These are phyloP conservation scores for Calycina marina DNA, from an alignment of 2,329 filamentous ascomycete species.

Conservation along the genomic window DNA sequence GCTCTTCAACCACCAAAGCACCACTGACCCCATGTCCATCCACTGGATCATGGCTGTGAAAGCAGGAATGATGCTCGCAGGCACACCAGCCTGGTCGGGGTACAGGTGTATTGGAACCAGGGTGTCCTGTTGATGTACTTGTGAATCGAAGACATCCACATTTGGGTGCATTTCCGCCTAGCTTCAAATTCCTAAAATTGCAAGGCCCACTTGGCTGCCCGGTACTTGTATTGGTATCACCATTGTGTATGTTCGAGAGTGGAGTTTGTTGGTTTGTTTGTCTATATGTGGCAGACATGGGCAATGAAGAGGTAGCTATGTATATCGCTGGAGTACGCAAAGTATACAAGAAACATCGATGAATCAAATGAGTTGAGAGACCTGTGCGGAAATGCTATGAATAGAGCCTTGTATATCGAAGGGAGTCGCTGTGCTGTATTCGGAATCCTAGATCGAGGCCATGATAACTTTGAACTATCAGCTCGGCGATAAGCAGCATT, in stretches of 20 bases:
- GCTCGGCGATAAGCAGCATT: too few relatives aligned
- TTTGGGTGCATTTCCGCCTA: conserved; percentile 26
- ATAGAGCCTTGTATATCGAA: too few relatives aligned
- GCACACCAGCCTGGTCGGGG: conserved; percentile 26
- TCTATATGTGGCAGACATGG: conserved; percentile 17
- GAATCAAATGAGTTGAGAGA: too few relatives aligned
- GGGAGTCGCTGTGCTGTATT: too few relatives aligned
- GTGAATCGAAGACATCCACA: conserved; percentile 41
- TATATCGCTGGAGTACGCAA: too few relatives aligned
- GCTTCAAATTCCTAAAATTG: conserved; percentile 33
- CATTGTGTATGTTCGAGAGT: conserved; percentile 14
- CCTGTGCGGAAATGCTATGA: too few relatives aligned
- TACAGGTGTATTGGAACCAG: conserved; percentile 1
- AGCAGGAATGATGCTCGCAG: conserved; percentile 43
- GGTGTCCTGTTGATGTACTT: conserved; percentile 22
- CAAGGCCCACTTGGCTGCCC: conserved; percentile 33
- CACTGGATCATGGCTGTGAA: conserved; percentile 26
- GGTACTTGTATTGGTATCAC: conserved; percentile 9
- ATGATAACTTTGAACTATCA: too few relatives aligned
- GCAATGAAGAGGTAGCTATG: conserved; percentile 7
- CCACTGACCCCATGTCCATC: conserved; percentile 5
- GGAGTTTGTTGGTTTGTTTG: conserved; percentile 17
- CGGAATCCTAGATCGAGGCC: too few relatives aligned
- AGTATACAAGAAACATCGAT: too few relatives aligned
- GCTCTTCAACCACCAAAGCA: conserved; percentile 3